phyloP scores from a whole-genome alignment of 2,329 filamentous ascomycete species.

The Diaporthe helianthi region DNA sequence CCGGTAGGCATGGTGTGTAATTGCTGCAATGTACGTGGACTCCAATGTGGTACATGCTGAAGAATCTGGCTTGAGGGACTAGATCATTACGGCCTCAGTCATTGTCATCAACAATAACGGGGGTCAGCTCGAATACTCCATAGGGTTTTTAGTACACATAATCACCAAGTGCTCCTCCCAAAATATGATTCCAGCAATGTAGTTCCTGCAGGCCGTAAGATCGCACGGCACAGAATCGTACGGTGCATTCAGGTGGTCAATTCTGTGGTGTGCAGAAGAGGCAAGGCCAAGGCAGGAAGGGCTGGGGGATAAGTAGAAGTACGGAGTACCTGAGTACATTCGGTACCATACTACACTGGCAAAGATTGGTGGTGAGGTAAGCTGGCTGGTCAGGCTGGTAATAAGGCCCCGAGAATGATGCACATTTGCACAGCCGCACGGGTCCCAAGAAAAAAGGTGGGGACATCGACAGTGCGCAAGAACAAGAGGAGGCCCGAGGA shows the following conservation, averaged over 20 bases:
- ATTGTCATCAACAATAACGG: neutral
- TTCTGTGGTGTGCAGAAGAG: neutral
- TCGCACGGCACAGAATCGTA: neutral
- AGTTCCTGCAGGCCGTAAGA: constrained; percentile 20
- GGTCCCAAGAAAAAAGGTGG: constrained; percentile 2
- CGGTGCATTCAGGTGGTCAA: neutral
- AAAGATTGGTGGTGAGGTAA: too few relatives aligned
- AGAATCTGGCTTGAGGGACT: neutral
- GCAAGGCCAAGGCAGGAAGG: neutral
- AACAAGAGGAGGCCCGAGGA: neutral
- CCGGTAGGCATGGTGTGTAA: neutral
- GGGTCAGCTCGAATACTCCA: neutral
- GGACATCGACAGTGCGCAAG: neutral
- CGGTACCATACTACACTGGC: neutral
- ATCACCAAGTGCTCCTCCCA: neutral
- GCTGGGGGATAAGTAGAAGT: too few relatives aligned
- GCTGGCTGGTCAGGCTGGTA: too few relatives aligned
- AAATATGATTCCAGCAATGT: constrained; percentile 16
- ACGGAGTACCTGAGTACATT: neutral
- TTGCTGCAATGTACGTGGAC: neutral
- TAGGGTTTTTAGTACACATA: neutral
- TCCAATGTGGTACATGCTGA: neutral
- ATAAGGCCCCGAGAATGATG: constrained; percentile 12
- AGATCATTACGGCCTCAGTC: neutral
- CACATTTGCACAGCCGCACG: constrained; percentile 20